Evolutionary conservation across 441 rosid species (phyloP).

Genomic region (Populus trichocarpa): DNA sequence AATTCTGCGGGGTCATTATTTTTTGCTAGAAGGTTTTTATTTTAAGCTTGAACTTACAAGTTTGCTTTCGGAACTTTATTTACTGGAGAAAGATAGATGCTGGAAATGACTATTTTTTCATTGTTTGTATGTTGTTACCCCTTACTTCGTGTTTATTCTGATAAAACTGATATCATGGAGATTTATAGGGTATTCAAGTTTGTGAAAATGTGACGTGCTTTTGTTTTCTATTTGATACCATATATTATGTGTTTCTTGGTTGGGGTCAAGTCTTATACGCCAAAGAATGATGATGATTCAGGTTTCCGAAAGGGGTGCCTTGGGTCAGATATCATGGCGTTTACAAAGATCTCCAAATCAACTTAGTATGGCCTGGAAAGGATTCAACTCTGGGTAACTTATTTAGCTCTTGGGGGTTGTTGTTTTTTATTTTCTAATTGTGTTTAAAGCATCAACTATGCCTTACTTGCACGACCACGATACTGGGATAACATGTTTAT

Average conservation of each 20-base stretch:
- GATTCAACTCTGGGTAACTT: constrained; percentile 56
- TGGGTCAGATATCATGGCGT: constrained; percentile 84
- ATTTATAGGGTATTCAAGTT: background rate
- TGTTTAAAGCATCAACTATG: constrained; percentile 1
- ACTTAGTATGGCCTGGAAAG: constrained; percentile 84
- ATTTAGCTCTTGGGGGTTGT: constrained; percentile 2
- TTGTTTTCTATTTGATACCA: constrained; percentile 1
- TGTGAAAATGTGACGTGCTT: background rate
- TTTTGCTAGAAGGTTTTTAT: background rate
- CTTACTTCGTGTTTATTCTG: background rate
- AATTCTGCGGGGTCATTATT: background rate
- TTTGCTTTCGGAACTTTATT: background rate
- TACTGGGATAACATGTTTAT: background rate
- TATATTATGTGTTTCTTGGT: background rate
- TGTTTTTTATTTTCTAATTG: background rate
- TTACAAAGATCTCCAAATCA: constrained; percentile 61
- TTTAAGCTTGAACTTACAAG: background rate
- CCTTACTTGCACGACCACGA: background rate
- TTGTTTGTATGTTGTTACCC: background rate
- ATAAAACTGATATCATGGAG: background rate
- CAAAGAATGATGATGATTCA: constrained; percentile 24
- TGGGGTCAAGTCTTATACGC: constrained; percentile 1
- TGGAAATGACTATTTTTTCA: background rate
- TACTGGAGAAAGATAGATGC: background rate
- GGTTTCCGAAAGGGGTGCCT: constrained; percentile 84